phyloP scores from a whole-genome alignment of 495 filamentous ascomycete genomes.

The Eremomyces bilateralis region DNA sequence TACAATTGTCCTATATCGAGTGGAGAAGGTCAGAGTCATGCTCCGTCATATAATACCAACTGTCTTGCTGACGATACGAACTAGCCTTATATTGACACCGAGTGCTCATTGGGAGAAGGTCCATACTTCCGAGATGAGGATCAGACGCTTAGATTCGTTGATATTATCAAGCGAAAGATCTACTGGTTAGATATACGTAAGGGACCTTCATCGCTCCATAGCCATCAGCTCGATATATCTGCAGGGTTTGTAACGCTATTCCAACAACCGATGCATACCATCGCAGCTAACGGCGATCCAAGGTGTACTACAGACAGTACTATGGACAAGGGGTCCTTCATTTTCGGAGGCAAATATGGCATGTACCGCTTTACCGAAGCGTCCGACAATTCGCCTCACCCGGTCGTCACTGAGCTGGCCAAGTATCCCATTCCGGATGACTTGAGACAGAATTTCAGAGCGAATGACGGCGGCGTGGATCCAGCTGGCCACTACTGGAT shows the following conservation, averaged over 20 bases:
- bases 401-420: conserved; percentile 12
- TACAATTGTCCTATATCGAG: too few species aligned
- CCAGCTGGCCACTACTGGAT: conserved; percentile 70
- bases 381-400: conserved; percentile 31
- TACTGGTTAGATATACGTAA: conserved; percentile 49
- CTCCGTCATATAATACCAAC: too few species aligned
- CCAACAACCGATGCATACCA: too few species aligned
- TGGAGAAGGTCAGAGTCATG: too few species aligned
- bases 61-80: too few species aligned
- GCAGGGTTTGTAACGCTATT: conserved; percentile 38
- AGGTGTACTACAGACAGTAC: conserved; percentile 69
- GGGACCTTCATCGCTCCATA: conserved; percentile 40
- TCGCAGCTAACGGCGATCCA: too few species aligned
- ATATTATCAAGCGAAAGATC: conserved; percentile 61
- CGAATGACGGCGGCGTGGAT: conserved; percentile 71
- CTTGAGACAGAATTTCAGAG: conserved; percentile 21
- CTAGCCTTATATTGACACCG: conserved; percentile 58
- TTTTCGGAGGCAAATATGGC: conserved; percentile 64
- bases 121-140: conserved; percentile 52
- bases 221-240: conserved; percentile 39
- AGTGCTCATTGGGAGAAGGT: conserved; percentile 61
- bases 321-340: too few species aligned
- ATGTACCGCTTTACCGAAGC: conserved; percentile 41
- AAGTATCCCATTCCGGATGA: conserved; percentile 16
- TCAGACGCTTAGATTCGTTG: conserved; percentile 65